Percentiles rank a stretch among this genome's conserved stretches.
Evolutionary conservation across 208 protist genomes (phyloP).

Genomic region (Balamuthia mandrillaris): DNA sequence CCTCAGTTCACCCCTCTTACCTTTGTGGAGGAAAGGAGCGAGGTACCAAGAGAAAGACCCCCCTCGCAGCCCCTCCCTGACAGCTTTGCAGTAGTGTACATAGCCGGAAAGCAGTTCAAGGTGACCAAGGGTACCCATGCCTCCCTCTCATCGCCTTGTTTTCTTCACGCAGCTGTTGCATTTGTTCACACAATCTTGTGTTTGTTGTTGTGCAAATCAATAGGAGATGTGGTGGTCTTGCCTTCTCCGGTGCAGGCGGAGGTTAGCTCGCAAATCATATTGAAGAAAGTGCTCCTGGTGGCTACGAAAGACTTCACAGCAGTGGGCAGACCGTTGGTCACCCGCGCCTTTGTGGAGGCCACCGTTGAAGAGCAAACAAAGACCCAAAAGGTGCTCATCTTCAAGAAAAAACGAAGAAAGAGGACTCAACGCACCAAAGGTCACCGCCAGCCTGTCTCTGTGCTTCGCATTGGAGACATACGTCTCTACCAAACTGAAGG

Average conservation of each 20-base stretch:
- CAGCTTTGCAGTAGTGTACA: conserved; percentile 1
- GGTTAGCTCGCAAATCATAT: neutral
- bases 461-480: neutral
- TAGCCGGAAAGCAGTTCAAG: neutral
- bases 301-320: conserved; percentile 6
- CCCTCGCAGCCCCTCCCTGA: neutral
- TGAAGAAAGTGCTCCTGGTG: conserved; percentile 14
- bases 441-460: conserved; percentile 6
- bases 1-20: no score
- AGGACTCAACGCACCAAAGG: neutral
- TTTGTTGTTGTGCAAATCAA: no score
- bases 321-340: conserved; percentile 4
- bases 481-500: no score
- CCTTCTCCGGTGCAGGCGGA: neutral
- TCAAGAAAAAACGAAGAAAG: conserved; percentile 19
- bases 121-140: neutral
- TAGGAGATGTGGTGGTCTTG: neutral
- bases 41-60: no score
- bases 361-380: neutral
- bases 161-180: neutral
- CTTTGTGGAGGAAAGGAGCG: no score
- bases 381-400: neutral
- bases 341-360: neutral
- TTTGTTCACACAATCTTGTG: neutral
- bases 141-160: neutral